A percentile compares a stretch with the other conserved stretches of the same genome.
Evolutionary conservation across 768 basidiomycete species (phyloP).

Genomic region (Auriscalpium microsporum): DNA sequence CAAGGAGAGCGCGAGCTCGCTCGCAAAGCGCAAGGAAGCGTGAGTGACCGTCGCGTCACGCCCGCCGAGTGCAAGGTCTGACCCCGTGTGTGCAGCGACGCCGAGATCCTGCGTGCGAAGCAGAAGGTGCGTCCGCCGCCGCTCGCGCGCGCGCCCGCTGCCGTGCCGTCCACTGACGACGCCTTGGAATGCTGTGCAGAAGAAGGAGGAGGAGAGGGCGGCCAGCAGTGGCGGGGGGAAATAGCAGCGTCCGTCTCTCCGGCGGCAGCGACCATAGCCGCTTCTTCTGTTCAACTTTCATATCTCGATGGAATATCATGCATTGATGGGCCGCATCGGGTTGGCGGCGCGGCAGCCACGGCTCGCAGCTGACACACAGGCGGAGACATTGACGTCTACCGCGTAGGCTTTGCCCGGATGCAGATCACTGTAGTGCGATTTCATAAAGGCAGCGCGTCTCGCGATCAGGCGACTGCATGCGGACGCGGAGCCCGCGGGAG

Average conservation of each 20-base stretch:
- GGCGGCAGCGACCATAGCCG: too few relatives aligned
- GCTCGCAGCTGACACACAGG: too few relatives aligned
- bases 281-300: too few relatives aligned
- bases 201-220: constrained; percentile 24
- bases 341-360: too few relatives aligned
- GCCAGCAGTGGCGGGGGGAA: constrained; percentile 17
- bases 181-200: constrained; percentile 18
- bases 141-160: background rate
- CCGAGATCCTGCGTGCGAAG: constrained; percentile 65
- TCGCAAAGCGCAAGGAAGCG: constrained; percentile 71
- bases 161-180: constrained; percentile 3
- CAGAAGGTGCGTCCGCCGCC: constrained; percentile 50
- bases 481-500: too few relatives aligned
- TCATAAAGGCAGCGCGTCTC: too few relatives aligned
- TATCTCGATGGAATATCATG: too few relatives aligned
- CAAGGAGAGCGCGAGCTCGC: constrained; percentile 56
- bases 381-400: too few relatives aligned
- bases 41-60: constrained; percentile 31
- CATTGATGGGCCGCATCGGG: too few relatives aligned
- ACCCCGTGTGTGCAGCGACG: constrained; percentile 46
- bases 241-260: constrained; percentile 12
- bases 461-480: too few relatives aligned
- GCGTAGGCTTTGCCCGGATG: too few relatives aligned
- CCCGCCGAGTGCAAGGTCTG: constrained; percentile 18
- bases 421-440: too few relatives aligned